Evolutionary conservation across 371 early-diverging fungal genomes (phyloP).

Genomic region (Conidiobolus incongruus): DNA sequence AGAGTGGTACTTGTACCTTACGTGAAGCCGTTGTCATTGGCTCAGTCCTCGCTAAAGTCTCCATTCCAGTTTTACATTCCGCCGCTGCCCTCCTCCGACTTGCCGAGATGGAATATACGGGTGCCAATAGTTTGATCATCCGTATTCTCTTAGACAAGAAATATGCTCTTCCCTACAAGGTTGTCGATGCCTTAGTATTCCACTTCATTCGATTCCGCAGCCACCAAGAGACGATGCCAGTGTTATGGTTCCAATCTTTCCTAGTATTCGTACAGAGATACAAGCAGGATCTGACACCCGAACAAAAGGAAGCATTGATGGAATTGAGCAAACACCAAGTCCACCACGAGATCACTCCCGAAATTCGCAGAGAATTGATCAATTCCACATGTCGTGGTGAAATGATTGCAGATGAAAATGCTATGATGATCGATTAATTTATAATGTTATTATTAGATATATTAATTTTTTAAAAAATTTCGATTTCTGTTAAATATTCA

Average conservation of each 20-base stretch:
- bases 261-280: conserved; percentile 90
- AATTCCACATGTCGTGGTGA: conserved; percentile 37
- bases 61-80: conserved; percentile 87
- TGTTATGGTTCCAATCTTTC: conserved; percentile 92
- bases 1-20: conserved; percentile 75
- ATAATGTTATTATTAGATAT: background rate
- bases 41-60: conserved; percentile 72
- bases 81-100: conserved; percentile 80
- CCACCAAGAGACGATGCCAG: conserved; percentile 41
- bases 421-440: background rate
- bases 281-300: conserved; percentile 81
- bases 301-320: conserved; percentile 79
- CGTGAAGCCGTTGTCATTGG: conserved; percentile 92
- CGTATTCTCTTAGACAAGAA: conserved; percentile 92
- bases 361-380: conserved; percentile 72
- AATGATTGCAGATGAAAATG: conserved; percentile 13
- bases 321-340: conserved; percentile 50
- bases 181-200: conserved; percentile 81
- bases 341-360: conserved; percentile 71
- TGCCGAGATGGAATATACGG: conserved; percentile 96
- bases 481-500: no score
- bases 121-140: conserved; percentile 76
- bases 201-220: conserved; percentile 82
- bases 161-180: conserved; percentile 92
- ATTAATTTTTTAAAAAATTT: background rate